phyloP scores from a whole-genome alignment of 2,329 filamentous ascomycete genomes.

The Herpotrichia juniperi region DNA sequence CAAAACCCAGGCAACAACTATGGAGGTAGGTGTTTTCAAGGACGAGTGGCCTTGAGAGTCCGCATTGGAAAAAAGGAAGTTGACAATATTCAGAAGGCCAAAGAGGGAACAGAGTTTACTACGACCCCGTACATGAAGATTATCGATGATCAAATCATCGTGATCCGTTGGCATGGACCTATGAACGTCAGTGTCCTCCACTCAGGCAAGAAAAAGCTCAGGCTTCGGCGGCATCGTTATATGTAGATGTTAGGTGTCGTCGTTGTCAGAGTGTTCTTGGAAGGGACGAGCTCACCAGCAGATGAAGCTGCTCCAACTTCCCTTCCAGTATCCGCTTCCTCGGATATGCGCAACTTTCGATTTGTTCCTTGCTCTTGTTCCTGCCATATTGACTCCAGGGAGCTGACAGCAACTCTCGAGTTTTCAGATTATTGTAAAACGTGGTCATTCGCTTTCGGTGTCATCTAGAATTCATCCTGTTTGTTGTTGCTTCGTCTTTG shows the following conservation, averaged over 20 bases:
- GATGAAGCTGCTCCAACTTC: conserved; percentile 4
- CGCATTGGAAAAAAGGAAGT: background rate
- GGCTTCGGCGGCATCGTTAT: conserved; percentile 4
- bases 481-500: background rate
- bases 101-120: conserved; percentile 15
- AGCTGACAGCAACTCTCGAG: background rate
- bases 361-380: conserved; percentile 4
- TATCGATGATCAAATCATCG: conserved; percentile 20
- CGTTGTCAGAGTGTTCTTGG: background rate
- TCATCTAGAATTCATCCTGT: background rate
- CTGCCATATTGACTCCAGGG: background rate
- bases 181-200: background rate
- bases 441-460: conserved; percentile 4
- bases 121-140: conserved; percentile 28
- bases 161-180: background rate
- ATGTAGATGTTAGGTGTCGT: conserved; percentile 26
- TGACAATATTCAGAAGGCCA: background rate
- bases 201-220: background rate
- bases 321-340: conserved; percentile 5
- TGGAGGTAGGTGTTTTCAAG: conserved; percentile 1
- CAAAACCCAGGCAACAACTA: background rate
- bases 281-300: conserved; percentile 3
- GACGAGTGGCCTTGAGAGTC: background rate
- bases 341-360: conserved; percentile 3
- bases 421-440: background rate